Conservation (phyloP, 805 yeast species). For the Komagataella mondaviorum region DNA sequence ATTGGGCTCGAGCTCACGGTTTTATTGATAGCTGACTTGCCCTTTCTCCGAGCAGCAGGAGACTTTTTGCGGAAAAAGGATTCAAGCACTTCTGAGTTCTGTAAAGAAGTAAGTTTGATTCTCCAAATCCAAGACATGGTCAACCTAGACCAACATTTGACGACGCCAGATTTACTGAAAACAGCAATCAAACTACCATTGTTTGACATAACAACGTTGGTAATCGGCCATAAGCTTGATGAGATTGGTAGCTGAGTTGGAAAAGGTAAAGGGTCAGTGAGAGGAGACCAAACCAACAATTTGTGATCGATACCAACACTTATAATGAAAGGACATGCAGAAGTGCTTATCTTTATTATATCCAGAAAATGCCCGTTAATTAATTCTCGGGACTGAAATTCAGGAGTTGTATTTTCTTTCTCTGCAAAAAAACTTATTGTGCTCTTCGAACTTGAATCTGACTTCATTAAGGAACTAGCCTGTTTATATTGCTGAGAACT, state of each 20-base stretch:
- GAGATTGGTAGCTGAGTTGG: slow-evolving; percentile 30
- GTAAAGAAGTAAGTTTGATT: slow-evolving; percentile 24
- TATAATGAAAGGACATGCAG: slow-evolving; percentile 51
- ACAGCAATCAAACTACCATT: slow-evolving; percentile 47
- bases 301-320: slow-evolving; percentile 65
- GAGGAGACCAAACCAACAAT: slow-evolving; percentile 63
- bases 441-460: not conserved
- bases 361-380: slow-evolving; percentile 47
- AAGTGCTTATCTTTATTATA: slow-evolving; percentile 44
- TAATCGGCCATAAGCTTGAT: slow-evolving; percentile 46
- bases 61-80: slow-evolving; percentile 49
- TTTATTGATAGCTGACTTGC: not conserved
- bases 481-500: not conserved
- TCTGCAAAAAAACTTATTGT: not conserved
- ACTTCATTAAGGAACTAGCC: not conserved
- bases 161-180: slow-evolving; percentile 34
- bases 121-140: slow-evolving; percentile 48
- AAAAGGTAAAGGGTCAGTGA: slow-evolving; percentile 29
- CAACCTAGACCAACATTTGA: slow-evolving; percentile 49
- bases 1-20: not conserved
- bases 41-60: slow-evolving; percentile 22
- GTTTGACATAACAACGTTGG: slow-evolving; percentile 40
- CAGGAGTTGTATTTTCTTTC: slow-evolving; percentile 4
- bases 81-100: slow-evolving; percentile 28
- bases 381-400: slow-evolving; percentile 22